Evolutionary conservation across 163 green algal species (phyloP).

Genomic region (Chlamydomonas reinhardtii): DNA sequence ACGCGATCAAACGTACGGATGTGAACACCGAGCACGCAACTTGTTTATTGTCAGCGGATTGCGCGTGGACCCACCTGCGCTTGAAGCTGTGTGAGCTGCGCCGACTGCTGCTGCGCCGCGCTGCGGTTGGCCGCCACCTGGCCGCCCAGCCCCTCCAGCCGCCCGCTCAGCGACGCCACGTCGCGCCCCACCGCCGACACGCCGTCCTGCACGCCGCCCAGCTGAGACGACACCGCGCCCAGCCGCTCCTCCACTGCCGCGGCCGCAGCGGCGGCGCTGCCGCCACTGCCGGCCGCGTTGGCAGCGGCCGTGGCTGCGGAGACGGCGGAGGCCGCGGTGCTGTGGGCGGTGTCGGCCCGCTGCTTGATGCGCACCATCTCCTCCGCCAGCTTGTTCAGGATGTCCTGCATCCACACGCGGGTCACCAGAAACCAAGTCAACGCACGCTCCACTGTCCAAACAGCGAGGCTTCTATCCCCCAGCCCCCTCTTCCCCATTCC

Average conservation of each 20-base stretch:
- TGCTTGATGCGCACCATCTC: conserved; percentile 53
- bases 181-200: neutral
- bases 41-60: too few relatives aligned
- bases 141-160: neutral
- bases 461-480: too few relatives aligned
- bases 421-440: too few relatives aligned
- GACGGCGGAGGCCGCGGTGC: neutral
- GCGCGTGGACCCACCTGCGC: neutral
- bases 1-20: too few relatives aligned
- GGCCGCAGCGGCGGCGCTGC: neutral
- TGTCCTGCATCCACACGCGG: conserved; percentile 43
- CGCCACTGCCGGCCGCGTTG: neutral
- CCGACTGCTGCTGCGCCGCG: conserved; percentile 10
- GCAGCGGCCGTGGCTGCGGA: conserved; percentile 9
- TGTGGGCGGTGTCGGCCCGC: conserved; percentile 7
- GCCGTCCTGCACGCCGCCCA: neutral
- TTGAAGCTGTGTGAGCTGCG: conserved; percentile 11
- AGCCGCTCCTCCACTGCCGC: conserved; percentile 1
- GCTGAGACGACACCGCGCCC: neutral
- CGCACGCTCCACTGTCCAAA: too few relatives aligned
- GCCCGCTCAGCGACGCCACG: neutral
- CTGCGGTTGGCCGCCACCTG: neutral
- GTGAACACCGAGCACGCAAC: too few relatives aligned
- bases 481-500: too few relatives aligned
- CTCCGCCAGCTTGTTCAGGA: conserved; percentile 47